Evolutionary conservation across 1,284 basidiomycete genomes (phyloP), one percentile per base, ranked within the genome.

Genomic region (Xerocomus cyaneibrunnescens): DNA sequence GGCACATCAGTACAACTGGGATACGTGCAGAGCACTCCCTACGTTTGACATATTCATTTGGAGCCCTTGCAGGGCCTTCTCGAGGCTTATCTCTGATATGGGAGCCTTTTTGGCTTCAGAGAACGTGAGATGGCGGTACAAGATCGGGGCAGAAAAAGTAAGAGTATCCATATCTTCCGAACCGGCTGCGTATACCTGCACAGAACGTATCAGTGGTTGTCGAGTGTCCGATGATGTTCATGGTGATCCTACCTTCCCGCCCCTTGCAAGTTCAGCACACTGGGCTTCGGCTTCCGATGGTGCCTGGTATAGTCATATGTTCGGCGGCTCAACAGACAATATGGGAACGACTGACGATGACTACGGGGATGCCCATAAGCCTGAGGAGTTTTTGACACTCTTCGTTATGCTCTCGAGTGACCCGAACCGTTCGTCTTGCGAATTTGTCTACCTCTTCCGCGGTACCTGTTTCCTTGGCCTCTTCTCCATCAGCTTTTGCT

Each of bases 111-210:
- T 95, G 23, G 94, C 94, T 69, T 99, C 97, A n/a, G 92, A 95
- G 71, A 98, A 98, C 7, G 97, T 99, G 47, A 99, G 83, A 72
- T 98, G 96, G 42, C 96, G 92, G 59, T 92, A 87, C 9, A 99
- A 79, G 47, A 97, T 87, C 0, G 96, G 95, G 1, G 96, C 77
- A 60, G 84, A 81, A 76, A 99, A 99, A 0, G 97, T 99, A 38
- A 99, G 83, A 3, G 97, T 99, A 65, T 99, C 97, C 97, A 99
- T 99, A 69, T 99, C 97, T 73, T 99, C 97, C 0, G 94, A 98
- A 7, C 97, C 97, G 5, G 95, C 95, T 1, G 92, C 97, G 65
- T 90, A 99, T 19, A 98, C 92, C 90, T 93, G 61, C 5, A 56
- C 42, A 30, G n/a, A 34, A 45, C 22, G 31, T 21, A 47, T 57